A percentile compares a stretch with the other conserved stretches of the same genome.
Evolutionary conservation across 805 yeast genomes (phyloP).

Genomic region (Suhomyces sp.): DNA sequence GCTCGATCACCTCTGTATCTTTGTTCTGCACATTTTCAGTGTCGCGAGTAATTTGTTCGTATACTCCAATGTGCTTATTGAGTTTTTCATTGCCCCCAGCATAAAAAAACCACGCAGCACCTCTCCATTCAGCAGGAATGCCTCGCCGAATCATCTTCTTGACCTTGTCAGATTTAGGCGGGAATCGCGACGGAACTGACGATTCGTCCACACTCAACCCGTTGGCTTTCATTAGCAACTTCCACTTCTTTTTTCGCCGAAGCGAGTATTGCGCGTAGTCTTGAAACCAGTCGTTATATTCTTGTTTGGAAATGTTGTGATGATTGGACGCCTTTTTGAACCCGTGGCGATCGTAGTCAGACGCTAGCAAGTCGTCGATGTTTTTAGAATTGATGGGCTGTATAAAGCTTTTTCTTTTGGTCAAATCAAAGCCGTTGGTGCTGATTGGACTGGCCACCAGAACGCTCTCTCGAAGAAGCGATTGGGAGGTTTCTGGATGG

Average conservation of each 20-base stretch:
- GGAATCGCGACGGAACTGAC: constrained; percentile 58
- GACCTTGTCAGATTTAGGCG: constrained; percentile 73
- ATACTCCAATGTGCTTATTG: constrained; percentile 68
- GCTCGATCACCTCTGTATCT: constrained; percentile 89
- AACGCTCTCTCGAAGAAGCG: not conserved
- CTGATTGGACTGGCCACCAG: not conserved
- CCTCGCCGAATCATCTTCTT: constrained; percentile 86
- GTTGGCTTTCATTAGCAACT: constrained; percentile 55
- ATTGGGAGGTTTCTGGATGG: not conserved
- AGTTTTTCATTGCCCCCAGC: constrained; percentile 79
- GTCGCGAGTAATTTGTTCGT: constrained; percentile 62
- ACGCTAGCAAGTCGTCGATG: constrained; percentile 3
- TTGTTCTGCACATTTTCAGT: constrained; percentile 55
- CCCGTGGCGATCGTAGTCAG: constrained; percentile 69
- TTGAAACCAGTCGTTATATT: constrained; percentile 74
- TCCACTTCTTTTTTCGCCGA: constrained; percentile 79
- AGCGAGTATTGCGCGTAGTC: constrained; percentile 61
- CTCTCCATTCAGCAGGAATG: constrained; percentile 96
- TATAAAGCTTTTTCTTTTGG: not conserved
- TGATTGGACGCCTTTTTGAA: constrained; percentile 65
- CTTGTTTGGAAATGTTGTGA: constrained; percentile 43
- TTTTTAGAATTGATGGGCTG: constrained; percentile 1
- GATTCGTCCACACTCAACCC: constrained; percentile 52
- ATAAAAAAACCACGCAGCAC: constrained; percentile 94
- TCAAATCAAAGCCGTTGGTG: not conserved